A percentile compares a stretch with the other conserved stretches of the same genome.
Conservation (phyloP, 495 filamentous ascomycete species). For the Penicillium alfredii region DNA sequence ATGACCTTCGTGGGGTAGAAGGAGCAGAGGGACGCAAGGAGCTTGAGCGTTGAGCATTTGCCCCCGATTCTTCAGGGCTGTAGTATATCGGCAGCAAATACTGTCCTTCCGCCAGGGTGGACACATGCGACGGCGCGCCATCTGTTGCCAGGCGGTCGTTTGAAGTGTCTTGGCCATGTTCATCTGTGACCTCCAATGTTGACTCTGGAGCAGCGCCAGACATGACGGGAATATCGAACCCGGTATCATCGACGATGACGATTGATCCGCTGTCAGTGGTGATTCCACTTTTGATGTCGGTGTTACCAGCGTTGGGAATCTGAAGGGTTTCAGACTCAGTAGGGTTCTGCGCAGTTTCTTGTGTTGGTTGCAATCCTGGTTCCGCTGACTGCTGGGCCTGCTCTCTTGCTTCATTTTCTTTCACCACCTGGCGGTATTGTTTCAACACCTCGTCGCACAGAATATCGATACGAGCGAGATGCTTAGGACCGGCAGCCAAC, state of each 20-base stretch:
- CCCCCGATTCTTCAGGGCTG: slow-evolving; percentile 18
- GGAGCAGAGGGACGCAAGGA: slow-evolving; percentile 14
- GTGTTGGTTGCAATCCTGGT: slow-evolving; percentile 5
- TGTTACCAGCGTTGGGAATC: slow-evolving; percentile 2
- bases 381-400: slow-evolving; percentile 4
- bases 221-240: slow-evolving; percentile 32
- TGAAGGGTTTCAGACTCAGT: slow-evolving; percentile 4
- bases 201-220: slow-evolving; percentile 28
- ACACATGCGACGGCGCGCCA: slow-evolving; percentile 17
- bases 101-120: slow-evolving; percentile 22
- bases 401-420: slow-evolving; percentile 6
- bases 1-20: slow-evolving; percentile 26
- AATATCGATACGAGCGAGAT: slow-evolving; percentile 58
- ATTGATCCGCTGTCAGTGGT: slow-evolving; percentile 80
- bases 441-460: slow-evolving; percentile 67
- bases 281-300: slow-evolving; percentile 51
- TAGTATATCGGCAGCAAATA: slow-evolving; percentile 32
- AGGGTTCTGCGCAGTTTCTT: slow-evolving; percentile 2
- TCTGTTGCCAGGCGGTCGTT: slow-evolving; percentile 9
- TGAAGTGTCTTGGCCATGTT: slow-evolving; percentile 8
- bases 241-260: slow-evolving; percentile 68
- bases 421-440: slow-evolving; percentile 49
- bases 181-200: slow-evolving; percentile 4
- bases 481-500: slow-evolving; percentile 29
- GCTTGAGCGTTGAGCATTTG: slow-evolving; percentile 10